phyloP scores from a whole-genome alignment of 2,329 filamentous ascomycete species.

The Cladobotryum protrusum region DNA sequence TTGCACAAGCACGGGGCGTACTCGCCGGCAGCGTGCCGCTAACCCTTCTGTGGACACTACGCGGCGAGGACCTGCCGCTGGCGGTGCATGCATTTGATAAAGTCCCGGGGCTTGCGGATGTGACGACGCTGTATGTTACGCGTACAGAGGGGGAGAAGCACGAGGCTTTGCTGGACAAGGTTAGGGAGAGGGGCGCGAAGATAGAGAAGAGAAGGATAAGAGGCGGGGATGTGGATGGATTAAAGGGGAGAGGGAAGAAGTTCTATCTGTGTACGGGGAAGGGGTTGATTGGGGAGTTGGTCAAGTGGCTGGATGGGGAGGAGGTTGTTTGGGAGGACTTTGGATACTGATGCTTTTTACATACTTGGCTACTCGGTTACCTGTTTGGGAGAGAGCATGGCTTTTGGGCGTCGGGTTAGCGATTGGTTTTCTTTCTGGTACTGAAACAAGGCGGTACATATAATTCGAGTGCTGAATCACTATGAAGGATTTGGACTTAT shows the following conservation, averaged over 20 bases:
- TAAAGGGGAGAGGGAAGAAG: conserved; percentile 35
- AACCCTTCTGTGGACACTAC: conserved; percentile 62
- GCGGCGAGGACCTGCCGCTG: conserved; percentile 54
- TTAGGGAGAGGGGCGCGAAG: conserved; percentile 29
- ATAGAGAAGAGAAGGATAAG: conserved; percentile 34
- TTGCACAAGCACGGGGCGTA: conserved; percentile 56
- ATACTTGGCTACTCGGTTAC: too few species aligned
- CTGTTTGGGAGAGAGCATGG: too few species aligned
- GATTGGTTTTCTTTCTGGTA: too few species aligned
- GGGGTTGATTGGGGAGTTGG: conserved; percentile 33
- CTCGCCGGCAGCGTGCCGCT: conserved; percentile 38
- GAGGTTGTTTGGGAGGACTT: conserved; percentile 55
- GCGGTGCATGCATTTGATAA: conserved; percentile 52
- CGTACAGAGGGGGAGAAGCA: conserved; percentile 28
- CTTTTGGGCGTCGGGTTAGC: too few species aligned
- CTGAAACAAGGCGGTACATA: too few species aligned
- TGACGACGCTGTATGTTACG: conserved; percentile 61
- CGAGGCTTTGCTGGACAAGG: conserved; percentile 21
- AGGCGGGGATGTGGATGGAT: conserved; percentile 35
- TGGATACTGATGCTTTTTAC: conserved; percentile 39
- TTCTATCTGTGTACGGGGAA: conserved; percentile 47
- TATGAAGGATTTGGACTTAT: too few species aligned
- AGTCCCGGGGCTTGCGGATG: conserved; percentile 44
- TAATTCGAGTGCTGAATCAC: too few species aligned
- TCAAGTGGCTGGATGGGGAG: conserved; percentile 50